Conservation (phyloP, 495 filamentous ascomycete species). For the Sabuloglossum arenarium region DNA sequence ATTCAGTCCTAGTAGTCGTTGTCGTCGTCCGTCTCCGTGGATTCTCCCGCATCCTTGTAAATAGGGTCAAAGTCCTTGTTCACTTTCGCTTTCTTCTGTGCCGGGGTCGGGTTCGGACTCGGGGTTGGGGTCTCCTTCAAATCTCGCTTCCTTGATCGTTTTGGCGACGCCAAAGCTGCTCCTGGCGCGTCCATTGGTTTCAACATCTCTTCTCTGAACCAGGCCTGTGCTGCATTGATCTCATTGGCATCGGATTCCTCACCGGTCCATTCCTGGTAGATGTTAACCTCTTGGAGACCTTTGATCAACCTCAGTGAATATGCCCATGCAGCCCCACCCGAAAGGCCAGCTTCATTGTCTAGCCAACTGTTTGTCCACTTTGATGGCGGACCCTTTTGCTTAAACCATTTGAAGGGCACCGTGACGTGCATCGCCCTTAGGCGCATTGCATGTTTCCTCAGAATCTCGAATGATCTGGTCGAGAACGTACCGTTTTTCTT, state of each 20-base stretch:
- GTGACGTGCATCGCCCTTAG: not conserved
- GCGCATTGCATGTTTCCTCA: not conserved
- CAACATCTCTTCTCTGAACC: not conserved
- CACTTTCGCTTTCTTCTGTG: no score
- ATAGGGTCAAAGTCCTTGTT: no score
- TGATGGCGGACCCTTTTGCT: no score
- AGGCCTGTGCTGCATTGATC: not conserved
- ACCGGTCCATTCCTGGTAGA: not conserved
- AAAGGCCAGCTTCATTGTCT: not conserved
- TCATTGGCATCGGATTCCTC: not conserved
- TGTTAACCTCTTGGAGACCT: not conserved
- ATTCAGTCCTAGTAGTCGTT: no score
- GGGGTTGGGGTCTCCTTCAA: no score
- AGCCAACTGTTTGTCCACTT: no score
- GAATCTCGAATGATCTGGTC: not conserved
- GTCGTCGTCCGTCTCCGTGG: no score
- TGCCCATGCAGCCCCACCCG: not conserved
- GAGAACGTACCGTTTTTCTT: not conserved
- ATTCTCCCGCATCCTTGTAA: no score
- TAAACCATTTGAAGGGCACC: not conserved
- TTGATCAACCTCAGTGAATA: not conserved
- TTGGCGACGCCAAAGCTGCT: no score
- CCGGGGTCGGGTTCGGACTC: no score
- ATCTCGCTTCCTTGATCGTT: no score
- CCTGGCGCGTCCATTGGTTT: no score